phyloP scores from a whole-genome alignment of 2,329 filamentous ascomycete species.

The Lasiodiplodia citricola region DNA sequence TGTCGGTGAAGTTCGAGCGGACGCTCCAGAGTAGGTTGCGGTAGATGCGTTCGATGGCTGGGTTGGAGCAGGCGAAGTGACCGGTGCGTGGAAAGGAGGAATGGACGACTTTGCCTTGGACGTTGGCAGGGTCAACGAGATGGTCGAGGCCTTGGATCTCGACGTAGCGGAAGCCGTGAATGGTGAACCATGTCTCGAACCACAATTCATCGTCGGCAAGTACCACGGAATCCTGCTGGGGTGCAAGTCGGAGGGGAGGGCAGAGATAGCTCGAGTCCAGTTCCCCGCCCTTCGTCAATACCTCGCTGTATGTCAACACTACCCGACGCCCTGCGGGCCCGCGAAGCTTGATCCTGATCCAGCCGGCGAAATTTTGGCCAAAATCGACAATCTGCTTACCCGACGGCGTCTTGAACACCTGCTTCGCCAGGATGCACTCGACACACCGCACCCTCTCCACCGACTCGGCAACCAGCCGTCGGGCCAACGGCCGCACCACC shows the following conservation, averaged over 20 bases:
- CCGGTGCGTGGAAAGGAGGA: neutral
- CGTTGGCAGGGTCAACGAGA: neutral
- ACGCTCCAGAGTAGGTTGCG: slow-evolving; percentile 9
- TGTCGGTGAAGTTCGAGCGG: slow-evolving; percentile 11
- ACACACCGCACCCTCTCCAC: neutral
- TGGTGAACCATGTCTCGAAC: neutral
- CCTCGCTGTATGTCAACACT: neutral
- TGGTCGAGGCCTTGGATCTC: neutral
- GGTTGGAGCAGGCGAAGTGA: slow-evolving; percentile 5
- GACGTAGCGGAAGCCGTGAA: neutral
- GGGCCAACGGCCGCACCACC: neutral
- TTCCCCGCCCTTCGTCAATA: neutral
- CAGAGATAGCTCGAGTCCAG: neutral
- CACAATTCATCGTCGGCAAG: neutral
- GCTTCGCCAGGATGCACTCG: neutral
- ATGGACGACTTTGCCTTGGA: neutral
- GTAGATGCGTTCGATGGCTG: neutral
- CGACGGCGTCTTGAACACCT: neutral
- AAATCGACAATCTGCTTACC: neutral
- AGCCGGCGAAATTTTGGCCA: neutral
- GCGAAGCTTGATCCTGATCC: neutral
- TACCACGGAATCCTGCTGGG: neutral
- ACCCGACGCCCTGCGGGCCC: neutral
- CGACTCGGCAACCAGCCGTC: neutral
- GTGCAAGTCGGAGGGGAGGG: neutral